phyloP scores from a whole-genome alignment of 225 moss, liverwort and hornwort genomes.

The Pseudisothecium myosuroides region DNA sequence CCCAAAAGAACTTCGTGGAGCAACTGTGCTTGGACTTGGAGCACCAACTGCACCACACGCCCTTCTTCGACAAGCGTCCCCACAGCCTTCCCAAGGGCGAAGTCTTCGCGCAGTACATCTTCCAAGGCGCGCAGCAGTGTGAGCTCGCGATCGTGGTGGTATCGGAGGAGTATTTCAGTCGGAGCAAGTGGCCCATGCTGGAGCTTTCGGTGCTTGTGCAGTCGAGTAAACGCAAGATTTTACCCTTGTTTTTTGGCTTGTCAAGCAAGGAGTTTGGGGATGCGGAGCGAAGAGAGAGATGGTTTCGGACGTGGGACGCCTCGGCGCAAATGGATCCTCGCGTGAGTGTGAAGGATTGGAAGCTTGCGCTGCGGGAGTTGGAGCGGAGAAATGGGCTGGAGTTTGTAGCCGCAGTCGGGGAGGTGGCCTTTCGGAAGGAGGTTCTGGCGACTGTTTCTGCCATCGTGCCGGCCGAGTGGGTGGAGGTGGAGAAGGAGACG shows the following conservation, averaged over 20 bases:
- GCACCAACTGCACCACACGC: neutral
- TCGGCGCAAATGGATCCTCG: neutral
- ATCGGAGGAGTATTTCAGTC: conserved; percentile 1
- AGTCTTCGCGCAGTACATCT: neutral
- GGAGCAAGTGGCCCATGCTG: conserved; percentile 3
- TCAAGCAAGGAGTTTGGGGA: neutral
- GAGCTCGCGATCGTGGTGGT: neutral
- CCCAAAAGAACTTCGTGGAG: neutral
- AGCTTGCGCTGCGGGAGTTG: neutral
- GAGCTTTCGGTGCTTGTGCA: neutral
- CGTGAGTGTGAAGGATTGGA: neutral
- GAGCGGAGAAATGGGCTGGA: neutral
- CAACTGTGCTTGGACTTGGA: neutral
- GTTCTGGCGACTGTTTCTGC: neutral
- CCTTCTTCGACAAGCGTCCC: conserved; percentile 6
- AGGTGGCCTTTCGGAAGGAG: neutral
- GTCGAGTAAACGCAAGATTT: neutral
- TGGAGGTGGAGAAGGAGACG: neutral
- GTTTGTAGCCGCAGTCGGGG: neutral
- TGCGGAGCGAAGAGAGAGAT: neutral
- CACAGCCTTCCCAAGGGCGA: neutral
- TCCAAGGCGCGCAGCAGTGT: neutral
- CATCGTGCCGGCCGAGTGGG: neutral
- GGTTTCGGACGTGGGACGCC: neutral
- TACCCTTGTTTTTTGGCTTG: neutral